phyloP scores from a whole-genome alignment of 257 asterid species.

The Capsicum chinense region DNA sequence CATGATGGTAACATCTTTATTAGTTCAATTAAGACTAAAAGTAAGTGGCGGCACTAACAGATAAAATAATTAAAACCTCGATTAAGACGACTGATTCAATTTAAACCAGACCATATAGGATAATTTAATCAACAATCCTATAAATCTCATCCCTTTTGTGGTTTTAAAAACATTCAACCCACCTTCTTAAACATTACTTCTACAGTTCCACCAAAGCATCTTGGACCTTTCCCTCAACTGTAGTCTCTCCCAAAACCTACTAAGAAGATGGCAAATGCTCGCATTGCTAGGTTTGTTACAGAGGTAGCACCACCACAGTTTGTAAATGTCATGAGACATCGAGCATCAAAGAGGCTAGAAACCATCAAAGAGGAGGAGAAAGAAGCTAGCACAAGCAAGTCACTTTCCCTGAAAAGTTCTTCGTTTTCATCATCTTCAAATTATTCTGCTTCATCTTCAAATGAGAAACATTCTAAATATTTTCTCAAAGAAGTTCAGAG shows the following conservation, averaged over 20 bases:
- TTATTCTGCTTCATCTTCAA: slow-evolving; percentile 24
- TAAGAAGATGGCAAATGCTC: slow-evolving; percentile 61
- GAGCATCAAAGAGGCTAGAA: slow-evolving; percentile 59
- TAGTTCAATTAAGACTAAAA: slow-evolving; percentile 38
- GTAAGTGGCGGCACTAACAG: slow-evolving; percentile 44
- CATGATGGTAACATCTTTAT: background rate
- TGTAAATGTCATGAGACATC: slow-evolving; percentile 53
- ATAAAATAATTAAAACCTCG: slow-evolving; percentile 37
- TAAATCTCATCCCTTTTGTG: slow-evolving; percentile 31
- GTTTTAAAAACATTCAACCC: background rate
- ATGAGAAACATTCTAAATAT: slow-evolving; percentile 1
- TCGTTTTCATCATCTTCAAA: background rate
- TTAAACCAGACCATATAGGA: slow-evolving; percentile 24
- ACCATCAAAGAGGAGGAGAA: slow-evolving; percentile 74
- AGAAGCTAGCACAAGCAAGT: slow-evolving; percentile 37
- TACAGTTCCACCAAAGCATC: background rate
- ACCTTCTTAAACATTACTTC: background rate
- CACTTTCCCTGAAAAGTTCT: slow-evolving; percentile 17
- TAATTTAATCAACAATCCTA: slow-evolving; percentile 37
- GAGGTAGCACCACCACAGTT: slow-evolving; percentile 75
- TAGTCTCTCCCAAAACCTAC: background rate
- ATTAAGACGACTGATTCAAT: slow-evolving; percentile 37
- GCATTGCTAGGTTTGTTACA: slow-evolving; percentile 57
- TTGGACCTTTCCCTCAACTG: background rate
- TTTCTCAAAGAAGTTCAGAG: slow-evolving; percentile 27